Base-by-base conservation (phyloP, 75 land plant species). In the Cryptomeria japonica region DNA sequence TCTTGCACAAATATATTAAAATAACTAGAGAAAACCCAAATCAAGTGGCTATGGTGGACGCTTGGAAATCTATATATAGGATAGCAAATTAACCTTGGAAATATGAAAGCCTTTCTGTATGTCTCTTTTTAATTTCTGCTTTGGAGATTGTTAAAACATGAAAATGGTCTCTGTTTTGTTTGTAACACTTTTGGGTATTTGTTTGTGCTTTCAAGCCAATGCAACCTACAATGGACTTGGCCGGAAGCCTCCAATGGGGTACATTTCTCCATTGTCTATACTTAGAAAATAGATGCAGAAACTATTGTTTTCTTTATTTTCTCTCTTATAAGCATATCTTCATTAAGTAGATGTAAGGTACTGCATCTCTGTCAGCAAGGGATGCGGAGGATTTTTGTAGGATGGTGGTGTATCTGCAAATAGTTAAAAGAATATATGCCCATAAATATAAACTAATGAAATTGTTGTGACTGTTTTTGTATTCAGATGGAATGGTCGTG, bases 401-500 rank as follows among this genome's bases (percentile, higher is more conserved):
- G 1, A 72, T 28, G 2, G 8, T 6, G 31, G n/a, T 46, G 8
- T 47, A 39, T 47, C 11, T 8, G 49, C 9, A 28, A 28, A 28
- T 28, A 32, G 49, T 47, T 47, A 28, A 2, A n/a, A 0, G 32
- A n/a, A 13, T 31, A 8, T n/a, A 5, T 72, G 3, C 12, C 36
- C 2, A 31, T 72, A 31, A 11, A n/a, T 32, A 11, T 72, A 72
- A 0, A 72, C 36, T 32, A 55, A 55, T 22, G 3, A 25, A n/a
- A 51, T 18, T 32, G 44, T 53, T 22, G 47, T 41, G n/a, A 22
- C 2, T 9, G 0, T 80, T 39, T 25, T 80, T 87, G 79, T 83
- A 70, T 25, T 47, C 89, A 95, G 97, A 53, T 96, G 97, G 99
- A 97, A 96, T 55, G 95, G 96, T 87, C 94, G 93, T 97, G 95